phyloP scores from a whole-genome alignment of 441 rosid genomes.

The Populus trichocarpa region DNA sequence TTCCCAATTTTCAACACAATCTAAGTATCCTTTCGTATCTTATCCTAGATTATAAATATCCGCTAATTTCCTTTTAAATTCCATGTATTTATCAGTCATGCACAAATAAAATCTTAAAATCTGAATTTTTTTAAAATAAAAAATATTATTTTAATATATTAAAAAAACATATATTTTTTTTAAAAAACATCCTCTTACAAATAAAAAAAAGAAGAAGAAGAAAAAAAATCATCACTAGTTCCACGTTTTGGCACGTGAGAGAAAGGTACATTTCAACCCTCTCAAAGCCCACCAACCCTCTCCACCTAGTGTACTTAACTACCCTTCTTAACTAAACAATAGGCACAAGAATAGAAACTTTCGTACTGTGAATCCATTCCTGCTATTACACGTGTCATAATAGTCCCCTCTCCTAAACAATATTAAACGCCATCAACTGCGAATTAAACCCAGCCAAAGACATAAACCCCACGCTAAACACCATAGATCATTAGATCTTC shows the following conservation, averaged over 20 bases:
- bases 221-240: neutral
- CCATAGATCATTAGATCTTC: too few relatives aligned
- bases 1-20: too few relatives aligned
- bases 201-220: neutral
- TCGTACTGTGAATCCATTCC: conserved; percentile 2
- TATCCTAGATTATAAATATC: neutral
- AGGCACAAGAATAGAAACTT: neutral
- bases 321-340: conserved; percentile 1
- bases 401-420: neutral
- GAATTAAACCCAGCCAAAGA: neutral
- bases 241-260: neutral
- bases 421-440: neutral
- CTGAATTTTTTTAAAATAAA: neutral
- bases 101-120: too few relatives aligned
- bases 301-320: neutral
- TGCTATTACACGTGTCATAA: conserved; percentile 15
- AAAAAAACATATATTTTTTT: neutral
- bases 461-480: neutral
- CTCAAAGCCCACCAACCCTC: neutral
- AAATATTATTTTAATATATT: neutral
- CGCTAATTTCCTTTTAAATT: too few relatives aligned
- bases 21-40: neutral
- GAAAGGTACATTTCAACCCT: neutral
- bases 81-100: neutral
- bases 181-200: neutral